These are phyloP conservation scores for Colletotrichum musicola DNA, from an alignment of 2,329 filamentous ascomycete species.

Conservation along the genomic window DNA sequence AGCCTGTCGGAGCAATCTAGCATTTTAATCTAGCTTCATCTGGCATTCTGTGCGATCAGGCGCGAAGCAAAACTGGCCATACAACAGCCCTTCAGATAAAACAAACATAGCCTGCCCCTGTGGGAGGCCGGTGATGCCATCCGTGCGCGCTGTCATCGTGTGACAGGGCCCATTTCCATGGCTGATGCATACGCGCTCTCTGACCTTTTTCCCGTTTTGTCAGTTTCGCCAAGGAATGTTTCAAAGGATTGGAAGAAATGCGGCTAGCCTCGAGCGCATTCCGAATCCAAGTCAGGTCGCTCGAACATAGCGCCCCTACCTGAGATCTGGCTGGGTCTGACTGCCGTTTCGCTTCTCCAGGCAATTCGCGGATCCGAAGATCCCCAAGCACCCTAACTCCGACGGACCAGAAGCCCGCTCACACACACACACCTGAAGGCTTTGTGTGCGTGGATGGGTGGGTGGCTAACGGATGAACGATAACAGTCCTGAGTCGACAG, in stretches of 20 bases:
- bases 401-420: neutral
- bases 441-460: neutral
- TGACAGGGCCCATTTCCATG: conserved; percentile 3
- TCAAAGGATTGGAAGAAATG: neutral
- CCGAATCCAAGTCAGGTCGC: neutral
- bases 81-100: neutral
- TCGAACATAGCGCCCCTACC: neutral
- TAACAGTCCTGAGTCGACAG: neutral
- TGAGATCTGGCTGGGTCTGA: neutral
- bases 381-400: neutral
- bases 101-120: neutral
- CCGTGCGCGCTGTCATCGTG: conserved; percentile 22
- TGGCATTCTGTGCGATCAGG: neutral
- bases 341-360: conserved; percentile 9
- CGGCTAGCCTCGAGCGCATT: neutral
- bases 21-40: neutral
- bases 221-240: neutral
- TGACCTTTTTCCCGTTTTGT: conserved; percentile 1
- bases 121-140: neutral
- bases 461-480: neutral
- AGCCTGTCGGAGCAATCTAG: neutral
- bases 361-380: conserved; percentile 13
- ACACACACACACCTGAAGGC: neutral
- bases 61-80: neutral
- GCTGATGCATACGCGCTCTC: conserved; percentile 1